phyloP scores from a whole-genome alignment of 2,329 filamentous ascomycete species.

The Ascochyta pisi region DNA sequence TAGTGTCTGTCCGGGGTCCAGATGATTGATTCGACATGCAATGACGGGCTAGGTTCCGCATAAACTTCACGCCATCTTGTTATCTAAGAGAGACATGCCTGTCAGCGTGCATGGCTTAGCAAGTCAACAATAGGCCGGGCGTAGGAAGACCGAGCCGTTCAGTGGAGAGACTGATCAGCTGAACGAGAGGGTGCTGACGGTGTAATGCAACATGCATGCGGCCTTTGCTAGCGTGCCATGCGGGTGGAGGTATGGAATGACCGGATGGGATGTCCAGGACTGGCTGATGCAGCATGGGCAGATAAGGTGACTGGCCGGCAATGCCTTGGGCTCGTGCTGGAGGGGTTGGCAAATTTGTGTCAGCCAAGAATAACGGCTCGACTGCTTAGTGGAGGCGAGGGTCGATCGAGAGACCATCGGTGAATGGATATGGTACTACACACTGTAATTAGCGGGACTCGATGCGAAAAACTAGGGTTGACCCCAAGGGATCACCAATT shows the following conservation, averaged over 20 bases:
- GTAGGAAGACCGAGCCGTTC: conserved; percentile 48
- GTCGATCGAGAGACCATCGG: conserved; percentile 33
- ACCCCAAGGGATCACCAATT: conserved; percentile 22
- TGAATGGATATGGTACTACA: conserved; percentile 43
- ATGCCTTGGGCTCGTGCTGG: conserved; percentile 41
- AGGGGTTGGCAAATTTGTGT: conserved; percentile 40
- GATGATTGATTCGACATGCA: conserved; percentile 54
- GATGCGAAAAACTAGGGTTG: conserved; percentile 33
- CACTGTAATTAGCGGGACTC: conserved; percentile 45
- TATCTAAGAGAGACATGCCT: conserved; percentile 52
- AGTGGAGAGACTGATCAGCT: conserved; percentile 51
- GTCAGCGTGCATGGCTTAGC: conserved; percentile 52
- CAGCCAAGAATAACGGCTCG: conserved; percentile 40
- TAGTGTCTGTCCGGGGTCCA: conserved; percentile 53
- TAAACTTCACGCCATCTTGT: conserved; percentile 53
- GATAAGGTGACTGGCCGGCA: conserved; percentile 59
- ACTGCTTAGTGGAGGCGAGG: conserved; percentile 33
- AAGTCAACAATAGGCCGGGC: conserved; percentile 50
- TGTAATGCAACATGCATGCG: conserved; percentile 50
- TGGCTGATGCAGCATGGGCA: conserved; percentile 49
- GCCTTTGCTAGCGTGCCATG: conserved; percentile 44
- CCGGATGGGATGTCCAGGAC: conserved; percentile 44
- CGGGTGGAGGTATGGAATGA: conserved; percentile 45
- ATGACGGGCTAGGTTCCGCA: conserved; percentile 53
- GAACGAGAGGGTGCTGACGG: conserved; percentile 42